phyloP scores from a whole-genome alignment of 768 basidiomycete species.

The Hirschioporus abietinus region DNA sequence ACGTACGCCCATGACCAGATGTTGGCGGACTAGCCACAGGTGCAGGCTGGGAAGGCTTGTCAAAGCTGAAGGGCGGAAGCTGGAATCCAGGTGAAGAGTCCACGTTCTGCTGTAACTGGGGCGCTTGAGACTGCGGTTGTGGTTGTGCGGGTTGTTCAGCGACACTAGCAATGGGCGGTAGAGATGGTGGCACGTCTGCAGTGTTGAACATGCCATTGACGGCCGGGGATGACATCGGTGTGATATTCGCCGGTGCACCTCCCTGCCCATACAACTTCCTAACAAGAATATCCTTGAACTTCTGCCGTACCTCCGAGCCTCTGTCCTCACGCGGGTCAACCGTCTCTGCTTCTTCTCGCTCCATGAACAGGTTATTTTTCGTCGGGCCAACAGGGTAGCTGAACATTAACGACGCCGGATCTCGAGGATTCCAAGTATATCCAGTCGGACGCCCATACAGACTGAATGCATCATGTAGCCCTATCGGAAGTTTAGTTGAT shows the following conservation, averaged over 20 bases:
- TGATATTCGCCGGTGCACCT: conserved; percentile 7
- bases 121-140: conserved; percentile 28
- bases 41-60: conserved; percentile 16
- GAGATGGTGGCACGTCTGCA: conserved; percentile 16
- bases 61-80: conserved; percentile 58
- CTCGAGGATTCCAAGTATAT: conserved; percentile 88
- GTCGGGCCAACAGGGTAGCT: conserved; percentile 85
- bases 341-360: conserved; percentile 74
- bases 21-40: conserved; percentile 19
- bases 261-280: conserved; percentile 51
- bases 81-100: conserved; percentile 29
- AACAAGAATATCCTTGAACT: conserved; percentile 56
- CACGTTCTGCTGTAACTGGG: conserved; percentile 10
- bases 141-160: conserved; percentile 13
- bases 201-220: neutral
- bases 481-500: conserved; percentile 29
- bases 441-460: conserved; percentile 83
- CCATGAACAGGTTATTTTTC: conserved; percentile 85
- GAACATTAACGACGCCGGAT: conserved; percentile 83
- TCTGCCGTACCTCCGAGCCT: conserved; percentile 63
- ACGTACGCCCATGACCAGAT: conserved; percentile 19
- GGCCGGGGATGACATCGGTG: neutral
- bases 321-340: conserved; percentile 73
- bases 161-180: conserved; percentile 22
- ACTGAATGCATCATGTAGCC: conserved; percentile 79